Evolutionary conservation across 2,329 filamentous ascomycete genomes (phyloP), one percentile per base, ranked within the genome.

Genomic region (Xylariaceae sp.): DNA sequence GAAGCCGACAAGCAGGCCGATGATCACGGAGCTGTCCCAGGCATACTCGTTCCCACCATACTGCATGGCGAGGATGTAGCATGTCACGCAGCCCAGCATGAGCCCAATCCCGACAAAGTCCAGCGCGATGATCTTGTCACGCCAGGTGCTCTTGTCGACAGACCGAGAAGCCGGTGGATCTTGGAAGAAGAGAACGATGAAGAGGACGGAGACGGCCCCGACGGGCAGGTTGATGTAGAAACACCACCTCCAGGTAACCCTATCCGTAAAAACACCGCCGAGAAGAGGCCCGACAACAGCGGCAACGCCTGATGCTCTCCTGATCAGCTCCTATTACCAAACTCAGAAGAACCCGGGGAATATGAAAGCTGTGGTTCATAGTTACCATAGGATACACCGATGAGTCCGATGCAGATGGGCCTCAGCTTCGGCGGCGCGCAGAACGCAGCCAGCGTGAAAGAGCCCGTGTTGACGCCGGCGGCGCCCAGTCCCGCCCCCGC

Each of bases 21-120:
- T 52, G 27, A 59, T 49, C 14, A 44, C 46, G 6, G 43, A 44
- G 17, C 40, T 41, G n/a, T 35, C 45, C 57, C 58, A 63, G 1
- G 52, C 19, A 19, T 59, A n/a, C 5, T 19, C 9, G 16, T 24
- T 12, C 5, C 36, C 36, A 24, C 35, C 57, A 57, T 59, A 65
- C 34, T 65, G 59, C 10, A 68, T 46, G 6, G 64, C 63, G 8
- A 68, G 45, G 1, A 67, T 40, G 11, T 64, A 55, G 36, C 58
- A 65, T 18, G 62, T 46, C 5, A 62, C 54, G 5, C 55, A 21
- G 3, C 17, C 39, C 21, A 39, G 30, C n/a, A 38, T 18, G 9
- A 44, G 19, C 5, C 22, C 12, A 5, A 32, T 32, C 1, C 40
- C 44, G 7, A 39, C 29, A 5, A 30, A 36, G 19, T 46, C 45